Percentiles rank a stretch among this genome's conserved stretches.
phyloP scores from a whole-genome alignment of 2,329 filamentous ascomycete species.

The Phaeosphaeria sp. region DNA sequence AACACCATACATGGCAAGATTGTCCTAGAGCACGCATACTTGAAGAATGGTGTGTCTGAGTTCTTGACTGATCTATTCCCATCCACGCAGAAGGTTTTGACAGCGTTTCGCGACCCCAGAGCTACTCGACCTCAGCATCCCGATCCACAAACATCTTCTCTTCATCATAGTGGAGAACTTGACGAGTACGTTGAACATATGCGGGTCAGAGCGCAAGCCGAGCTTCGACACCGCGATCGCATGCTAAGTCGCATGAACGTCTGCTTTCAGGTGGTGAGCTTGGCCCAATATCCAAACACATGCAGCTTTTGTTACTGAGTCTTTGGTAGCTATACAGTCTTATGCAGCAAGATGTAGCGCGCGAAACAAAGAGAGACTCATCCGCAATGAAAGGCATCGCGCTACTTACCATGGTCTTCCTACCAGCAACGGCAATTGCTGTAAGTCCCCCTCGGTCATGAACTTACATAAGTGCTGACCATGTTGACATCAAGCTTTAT shows the following conservation, averaged over 20 bases:
- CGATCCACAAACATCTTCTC: not conserved
- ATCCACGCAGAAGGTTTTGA: not conserved
- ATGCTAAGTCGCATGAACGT: not conserved
- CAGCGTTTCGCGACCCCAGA: not conserved
- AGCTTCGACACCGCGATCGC: not conserved
- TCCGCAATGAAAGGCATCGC: not conserved
- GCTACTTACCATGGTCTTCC: not conserved
- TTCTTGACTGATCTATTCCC: not conserved
- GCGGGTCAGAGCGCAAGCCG: not conserved
- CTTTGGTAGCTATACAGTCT: not conserved
- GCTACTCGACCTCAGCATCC: not conserved
- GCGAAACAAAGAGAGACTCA: not conserved
- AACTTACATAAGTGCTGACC: not conserved
- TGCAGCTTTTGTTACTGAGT: not conserved
- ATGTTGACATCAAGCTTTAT: too few species aligned
- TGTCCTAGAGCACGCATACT: not conserved
- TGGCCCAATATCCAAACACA: not conserved
- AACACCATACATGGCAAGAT: not conserved
- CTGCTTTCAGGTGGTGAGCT: not conserved
- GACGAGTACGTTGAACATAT: not conserved
- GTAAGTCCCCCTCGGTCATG: not conserved
- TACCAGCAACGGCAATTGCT: not conserved
- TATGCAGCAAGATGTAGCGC: not conserved
- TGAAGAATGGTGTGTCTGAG: not conserved
- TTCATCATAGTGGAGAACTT: not conserved